Percentiles rank a stretch among this genome's conserved stretches.
phyloP scores from a whole-genome alignment of 164 flowering plant species.

The Magnolia sinica region DNA sequence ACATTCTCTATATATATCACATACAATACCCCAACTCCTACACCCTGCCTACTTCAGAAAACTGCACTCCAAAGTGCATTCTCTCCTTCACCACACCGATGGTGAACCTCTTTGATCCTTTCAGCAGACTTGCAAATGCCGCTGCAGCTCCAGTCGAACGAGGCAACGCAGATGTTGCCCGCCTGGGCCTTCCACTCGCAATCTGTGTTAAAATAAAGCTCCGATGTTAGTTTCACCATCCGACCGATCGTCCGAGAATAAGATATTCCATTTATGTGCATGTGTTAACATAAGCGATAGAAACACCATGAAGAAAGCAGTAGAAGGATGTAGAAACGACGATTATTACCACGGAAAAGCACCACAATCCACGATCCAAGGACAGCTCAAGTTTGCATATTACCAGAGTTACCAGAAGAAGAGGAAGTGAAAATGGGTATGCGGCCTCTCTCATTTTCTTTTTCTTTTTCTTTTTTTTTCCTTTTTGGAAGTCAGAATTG shows the following conservation, averaged over 20 bases:
- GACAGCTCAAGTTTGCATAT: not conserved
- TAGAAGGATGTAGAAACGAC: not conserved
- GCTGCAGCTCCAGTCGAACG: conserved; percentile 96
- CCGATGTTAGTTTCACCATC: not conserved
- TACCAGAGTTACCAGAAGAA: not conserved
- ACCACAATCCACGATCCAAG: not conserved
- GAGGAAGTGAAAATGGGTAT: not conserved
- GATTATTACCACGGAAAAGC: not conserved
- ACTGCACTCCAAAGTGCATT: conserved; percentile 66
- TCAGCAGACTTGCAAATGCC: conserved; percentile 89
- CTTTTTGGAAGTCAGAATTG: too few species aligned
- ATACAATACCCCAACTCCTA: conserved; percentile 15
- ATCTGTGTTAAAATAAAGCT: conserved; percentile 39
- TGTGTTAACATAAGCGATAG: too few species aligned
- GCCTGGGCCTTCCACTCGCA: conserved; percentile 99
- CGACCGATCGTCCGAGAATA: not conserved
- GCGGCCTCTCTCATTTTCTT: not conserved
- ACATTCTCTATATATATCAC: conserved; percentile 18
- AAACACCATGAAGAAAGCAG: not conserved
- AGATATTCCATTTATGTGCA: not conserved
- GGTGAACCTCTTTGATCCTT: conserved; percentile 87
- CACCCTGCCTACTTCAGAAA: conserved; percentile 34
- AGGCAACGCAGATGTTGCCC: conserved; percentile 87
- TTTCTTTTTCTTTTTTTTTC: too few species aligned
- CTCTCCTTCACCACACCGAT: conserved; percentile 86